Evolutionary conservation across 805 yeast species (phyloP).

Genomic region (Wickerhamomyces ciferrii): DNA sequence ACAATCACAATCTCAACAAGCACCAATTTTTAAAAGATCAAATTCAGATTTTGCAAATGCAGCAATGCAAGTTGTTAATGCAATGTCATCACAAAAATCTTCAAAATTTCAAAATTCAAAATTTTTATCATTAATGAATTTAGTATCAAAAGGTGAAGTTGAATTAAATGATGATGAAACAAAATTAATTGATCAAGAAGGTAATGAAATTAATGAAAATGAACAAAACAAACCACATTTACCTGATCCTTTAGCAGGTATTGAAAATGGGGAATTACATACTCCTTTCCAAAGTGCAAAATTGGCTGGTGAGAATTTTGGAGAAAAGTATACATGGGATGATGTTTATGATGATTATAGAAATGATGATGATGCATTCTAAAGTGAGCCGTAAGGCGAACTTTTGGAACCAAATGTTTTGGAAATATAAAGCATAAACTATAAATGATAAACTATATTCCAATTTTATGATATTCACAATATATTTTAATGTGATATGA

Average conservation of each 20-base stretch:
- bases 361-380: constrained; percentile 14
- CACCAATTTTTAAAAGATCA: background rate
- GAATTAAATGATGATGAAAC: constrained; percentile 18
- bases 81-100: constrained; percentile 13
- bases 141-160: constrained; percentile 18
- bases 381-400: no score
- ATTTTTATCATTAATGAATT: constrained; percentile 20
- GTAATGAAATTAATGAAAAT: constrained; percentile 18
- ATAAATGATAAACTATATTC: no score
- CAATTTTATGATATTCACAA: no score
- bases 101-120: constrained; percentile 20
- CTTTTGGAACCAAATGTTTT: no score
- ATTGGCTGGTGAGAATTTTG: constrained; percentile 11
- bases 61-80: constrained; percentile 21
- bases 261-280: constrained; percentile 12
- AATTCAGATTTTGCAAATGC: constrained; percentile 18
- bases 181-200: constrained; percentile 17
- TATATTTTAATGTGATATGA: no score
- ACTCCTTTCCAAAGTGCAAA: constrained; percentile 20
- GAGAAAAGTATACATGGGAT: constrained; percentile 22
- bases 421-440: no score
- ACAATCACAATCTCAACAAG: background rate
- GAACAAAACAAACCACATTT: constrained; percentile 5
- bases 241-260: constrained; percentile 21
- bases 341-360: constrained; percentile 23